Base-by-base conservation (phyloP, 2,329 filamentous ascomycete genomes). In the Alternaria sp. region DNA sequence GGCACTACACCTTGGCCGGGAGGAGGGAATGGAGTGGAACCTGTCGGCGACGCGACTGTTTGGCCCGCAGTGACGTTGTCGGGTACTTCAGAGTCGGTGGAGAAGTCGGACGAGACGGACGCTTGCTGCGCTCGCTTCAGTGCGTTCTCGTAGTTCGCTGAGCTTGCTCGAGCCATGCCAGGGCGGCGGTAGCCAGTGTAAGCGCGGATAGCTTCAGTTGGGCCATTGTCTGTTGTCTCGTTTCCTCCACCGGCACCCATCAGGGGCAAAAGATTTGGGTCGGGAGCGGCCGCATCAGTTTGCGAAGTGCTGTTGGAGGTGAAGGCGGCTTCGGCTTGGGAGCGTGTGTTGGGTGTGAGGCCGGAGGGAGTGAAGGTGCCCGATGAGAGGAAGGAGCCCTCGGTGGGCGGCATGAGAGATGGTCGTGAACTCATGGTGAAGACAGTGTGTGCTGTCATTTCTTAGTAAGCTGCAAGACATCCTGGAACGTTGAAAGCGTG, bases 221-320 rank as follows among this genome's bases (percentile, higher is more conserved):
- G 46, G 18, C 57, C 58, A 25, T 65, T 20, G 14, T 65, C 61
- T 41, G 63, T 37, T n/a, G 12, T 12, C 26, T 60, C 56, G 20
- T 63, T 55, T 41, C 60, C 60, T 21, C 56, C 60, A 25, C 60
- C 56, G 15, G 49, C 30, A 28, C 55, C 57, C 60, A 37, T 58
- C 25, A 65, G 41, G 28, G 64, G 28, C 5, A 58, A 20, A 23
- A 72, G 44, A 2, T 62, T 62, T 14, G 71, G 71, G 15, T 76
- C 75, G 4, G 78, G 78, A 4, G 77, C 78, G 37, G 78, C 78
- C 10, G 76, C 75, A 46, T 80, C 78, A 21, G 78, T 80, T 62
- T 79, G 77, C 11, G 69, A 58, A 28, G 54, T 57, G 20, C 66
- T 73, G 67, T 80, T 80, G 28, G 68, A 65, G 1, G 69, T 69